Conservation (phyloP, 768 basidiomycete species). For the Amanita phalloides region DNA sequence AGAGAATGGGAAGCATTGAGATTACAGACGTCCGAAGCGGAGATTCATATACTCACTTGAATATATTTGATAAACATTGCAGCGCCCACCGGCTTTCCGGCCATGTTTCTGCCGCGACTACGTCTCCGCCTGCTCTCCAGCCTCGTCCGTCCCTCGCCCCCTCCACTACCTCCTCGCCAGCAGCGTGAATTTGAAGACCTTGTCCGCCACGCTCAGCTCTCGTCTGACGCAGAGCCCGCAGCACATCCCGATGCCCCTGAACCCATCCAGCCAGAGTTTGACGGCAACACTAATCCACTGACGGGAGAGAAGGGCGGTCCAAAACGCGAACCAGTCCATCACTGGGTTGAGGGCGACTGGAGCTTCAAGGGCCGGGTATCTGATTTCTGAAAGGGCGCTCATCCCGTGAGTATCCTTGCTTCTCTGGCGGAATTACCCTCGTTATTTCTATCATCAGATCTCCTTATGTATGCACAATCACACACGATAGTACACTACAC, state of each 20-base stretch:
- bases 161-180: conserved; percentile 59
- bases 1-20: not conserved
- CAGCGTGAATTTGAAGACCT: conserved; percentile 88
- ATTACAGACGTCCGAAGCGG: not conserved
- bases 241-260: conserved; percentile 62
- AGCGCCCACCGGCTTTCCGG: too few species aligned
- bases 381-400: conserved; percentile 47
- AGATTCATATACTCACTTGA: not conserved
- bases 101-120: not conserved
- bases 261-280: conserved; percentile 56
- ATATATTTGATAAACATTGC: not conserved
- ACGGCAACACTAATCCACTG: conserved; percentile 68
- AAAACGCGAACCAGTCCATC: conserved; percentile 70
- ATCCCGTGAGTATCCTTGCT: not conserved
- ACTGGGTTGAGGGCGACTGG: conserved; percentile 70
- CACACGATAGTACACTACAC: not conserved
- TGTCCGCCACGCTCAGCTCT: conserved; percentile 43
- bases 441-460: not conserved
- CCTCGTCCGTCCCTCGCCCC: conserved; percentile 57
- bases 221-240: conserved; percentile 29
- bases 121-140: conserved; percentile 12
- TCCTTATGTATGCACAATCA: not conserved
- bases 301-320: conserved; percentile 87
- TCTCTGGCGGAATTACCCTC: not conserved
- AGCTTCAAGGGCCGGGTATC: conserved; percentile 85